Base-by-base conservation (phyloP, 768 basidiomycete genomes). In the Kondoa subrosea region DNA sequence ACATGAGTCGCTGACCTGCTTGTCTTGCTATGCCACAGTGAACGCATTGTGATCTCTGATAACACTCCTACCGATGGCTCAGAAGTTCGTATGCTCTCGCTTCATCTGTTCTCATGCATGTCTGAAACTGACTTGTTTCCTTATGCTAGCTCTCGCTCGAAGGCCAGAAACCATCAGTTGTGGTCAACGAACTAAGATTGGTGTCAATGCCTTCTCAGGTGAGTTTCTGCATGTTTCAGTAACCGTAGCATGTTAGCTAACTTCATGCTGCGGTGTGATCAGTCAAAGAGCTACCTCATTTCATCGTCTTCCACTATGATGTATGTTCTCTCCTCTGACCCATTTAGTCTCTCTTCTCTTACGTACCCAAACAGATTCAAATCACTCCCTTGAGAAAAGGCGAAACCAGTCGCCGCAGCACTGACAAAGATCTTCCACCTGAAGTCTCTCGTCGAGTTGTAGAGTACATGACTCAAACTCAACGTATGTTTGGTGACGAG, bases 301-400 rank as follows among this genome's bases (percentile, higher is more conserved):
- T 31, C 29, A 17, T 63, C 61, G 61, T 63, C 16, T 63, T 31
- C 29, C 61, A 63, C 61, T 63, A 63, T 33, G 61, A 63, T 32
- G 61, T 63, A 8, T 31, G 30, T 59, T 27, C 14, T 25, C 58
- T 14, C 14, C 4, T 50, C 21, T 21, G 21, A 8, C 40, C 21
- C 40, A 8, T 8, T 50, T 8, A 21, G 21, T 8, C 21, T 21
- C 12, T 50, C 8, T 8, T 8, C 40, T 50, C 12, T 8, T 50
- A 21, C 21, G 40, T 50, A 8, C 40, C 12, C 40, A 8, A n/a
- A n/a, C n/a, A 50, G 40, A 21, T 50, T 21, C 40, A 50, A 50
- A 50, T 50, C 40, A 50, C 8, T 50, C 40, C 40, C 40, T 50
- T 50, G 40, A 50, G 21, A 50, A 50, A 50, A 21, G 40, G 12